Base-by-base conservation (phyloP, 2,329 filamentous ascomycete genomes). In the Trichoderma hamatum region DNA sequence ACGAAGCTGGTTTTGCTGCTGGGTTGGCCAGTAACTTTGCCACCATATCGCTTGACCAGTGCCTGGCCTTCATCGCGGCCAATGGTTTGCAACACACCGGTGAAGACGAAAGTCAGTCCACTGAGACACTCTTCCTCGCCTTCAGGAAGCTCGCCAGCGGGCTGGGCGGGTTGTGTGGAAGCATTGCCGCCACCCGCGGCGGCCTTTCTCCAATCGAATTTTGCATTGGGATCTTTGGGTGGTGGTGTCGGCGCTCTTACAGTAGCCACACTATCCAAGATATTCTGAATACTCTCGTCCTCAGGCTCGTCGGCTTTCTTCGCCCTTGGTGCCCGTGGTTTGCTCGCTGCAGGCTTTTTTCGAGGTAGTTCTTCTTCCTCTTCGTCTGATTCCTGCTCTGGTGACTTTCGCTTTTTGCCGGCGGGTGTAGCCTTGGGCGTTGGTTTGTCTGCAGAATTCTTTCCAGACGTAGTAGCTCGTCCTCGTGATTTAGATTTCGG, bases 1-100 rank as follows among this genome's bases (percentile, higher is more conserved):
- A 99, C 94, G 76, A 93, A 99, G 75, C 87, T 96, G 0, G 96
- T 99, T 80, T 97, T 98, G 76, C 90, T 92, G 77, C 95, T 98
- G 24, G 96, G 96, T 5, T 89, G 90, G 11, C 84, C 85, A 11
- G 91, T 97, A 28, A 97, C 90, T 80, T 97, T 98, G 65, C 96
- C 96, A 52, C 96, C 96, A 78, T 97, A 96, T 71, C 90, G 89
- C 79, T 99, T 99, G 68, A 98, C 93, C 21, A 99, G 83, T 54
- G 87, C 89, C 72, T 94, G 90, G 1, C 89, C 95, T 74, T 97
- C 94, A 6, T 97, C 94, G 70, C 96, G 89, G 55, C 92, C 90
- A 68, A 98, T 87, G 0, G 88, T 90, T 70, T 92, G 87, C 49
- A 98, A 83, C 28, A 97, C 85, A 28, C 96, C 96, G 0, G 96